Percentiles rank a stretch among this genome's conserved stretches.
These are phyloP conservation scores for Scheffersomyces segobiensis DNA, from an alignment of 1,139 yeast species.

Conservation along the genomic window DNA sequence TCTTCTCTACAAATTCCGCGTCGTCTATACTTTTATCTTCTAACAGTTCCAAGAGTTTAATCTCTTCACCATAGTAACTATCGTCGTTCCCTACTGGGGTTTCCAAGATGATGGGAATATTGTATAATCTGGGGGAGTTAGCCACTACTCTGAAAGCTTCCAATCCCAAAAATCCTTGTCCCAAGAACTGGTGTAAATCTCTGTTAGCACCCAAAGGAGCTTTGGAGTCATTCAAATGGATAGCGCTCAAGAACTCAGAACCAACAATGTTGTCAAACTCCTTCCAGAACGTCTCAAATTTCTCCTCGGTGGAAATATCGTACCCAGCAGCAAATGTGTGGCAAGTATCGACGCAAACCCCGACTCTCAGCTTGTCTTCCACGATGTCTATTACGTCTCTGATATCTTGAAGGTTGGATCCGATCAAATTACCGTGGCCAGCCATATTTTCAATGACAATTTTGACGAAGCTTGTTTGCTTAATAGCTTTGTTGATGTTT, in stretches of 20 bases:
- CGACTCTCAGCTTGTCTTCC: constrained; percentile 77
- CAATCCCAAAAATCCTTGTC: constrained; percentile 85
- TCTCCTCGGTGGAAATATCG: constrained; percentile 64
- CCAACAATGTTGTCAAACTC: constrained; percentile 77
- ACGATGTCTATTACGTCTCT: constrained; percentile 71
- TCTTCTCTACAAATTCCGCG: constrained; percentile 51
- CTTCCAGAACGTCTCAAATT: constrained; percentile 67
- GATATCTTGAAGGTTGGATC: constrained; percentile 77
- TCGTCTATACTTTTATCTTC: constrained; percentile 56
- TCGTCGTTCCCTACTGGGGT: constrained; percentile 75
- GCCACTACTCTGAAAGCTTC: constrained; percentile 80
- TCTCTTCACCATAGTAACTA: constrained; percentile 74
- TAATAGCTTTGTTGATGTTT: constrained; percentile 76
- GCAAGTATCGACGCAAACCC: constrained; percentile 94
- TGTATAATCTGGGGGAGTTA: constrained; percentile 60
- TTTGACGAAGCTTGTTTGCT: constrained; percentile 73
- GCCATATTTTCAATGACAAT: constrained; percentile 97
- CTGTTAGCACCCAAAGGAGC: constrained; percentile 89
- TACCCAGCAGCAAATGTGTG: constrained; percentile 97
- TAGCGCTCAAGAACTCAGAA: constrained; percentile 67
- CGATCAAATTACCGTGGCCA: constrained; percentile 90
- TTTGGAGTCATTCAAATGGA: constrained; percentile 92
- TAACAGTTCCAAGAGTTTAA: constrained; percentile 72
- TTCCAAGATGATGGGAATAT: constrained; percentile 83
- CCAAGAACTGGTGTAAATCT: constrained; percentile 88